Evolutionary conservation across 1,284 basidiomycete species (phyloP), one percentile per base, ranked within the genome.

Genomic region (Cutaneotrichosporon sp.): DNA sequence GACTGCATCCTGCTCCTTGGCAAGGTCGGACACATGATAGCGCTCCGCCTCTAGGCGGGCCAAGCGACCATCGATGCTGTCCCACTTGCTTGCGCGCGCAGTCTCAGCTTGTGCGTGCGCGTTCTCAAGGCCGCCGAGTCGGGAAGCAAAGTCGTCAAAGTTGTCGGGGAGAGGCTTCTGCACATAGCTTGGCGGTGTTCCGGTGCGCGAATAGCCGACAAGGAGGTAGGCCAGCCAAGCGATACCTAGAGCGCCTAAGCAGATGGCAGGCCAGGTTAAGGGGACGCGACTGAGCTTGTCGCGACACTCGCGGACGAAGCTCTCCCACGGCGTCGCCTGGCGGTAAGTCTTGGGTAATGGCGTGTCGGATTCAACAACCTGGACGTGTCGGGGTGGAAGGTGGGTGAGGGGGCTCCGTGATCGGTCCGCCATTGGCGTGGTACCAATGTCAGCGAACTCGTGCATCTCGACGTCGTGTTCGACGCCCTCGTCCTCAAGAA

Each of bases 81-180:
- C 27, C 27, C n/a, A 32, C 19, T 44, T n/a, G 10, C 7, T n/a
- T 3, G 42, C 17, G 17, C 5, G 19, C 17, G n/a, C 17, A n/a
- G 10, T 19, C 35, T n/a, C 35, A 11, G 16, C 27, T 19, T 44
- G 17, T 19, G 42, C 29, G 19, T 22, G 17, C 52, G 25, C 63
- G 42, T 17, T 26, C 49, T 37, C 39, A 27, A 39, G 11, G 55
- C 17, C 12, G 5, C 25, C 29, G 12, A 46, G 19, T 3, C 42
- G 35, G 6, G 35, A 10, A 20, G 46, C 46, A 11, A 55, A 39
- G 17, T 51, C 49, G 22, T 48, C 49, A 20, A 55, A 49, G 26
- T 31, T 41, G 27, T 27, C 45, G 12, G 38, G 38, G 38, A 41
- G 38, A 24, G 38, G 38, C 17, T 11, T 8, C 35, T 5, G 26